Conservation (phyloP, 345 rosid genomes). For the Syzygium oleosum region DNA sequence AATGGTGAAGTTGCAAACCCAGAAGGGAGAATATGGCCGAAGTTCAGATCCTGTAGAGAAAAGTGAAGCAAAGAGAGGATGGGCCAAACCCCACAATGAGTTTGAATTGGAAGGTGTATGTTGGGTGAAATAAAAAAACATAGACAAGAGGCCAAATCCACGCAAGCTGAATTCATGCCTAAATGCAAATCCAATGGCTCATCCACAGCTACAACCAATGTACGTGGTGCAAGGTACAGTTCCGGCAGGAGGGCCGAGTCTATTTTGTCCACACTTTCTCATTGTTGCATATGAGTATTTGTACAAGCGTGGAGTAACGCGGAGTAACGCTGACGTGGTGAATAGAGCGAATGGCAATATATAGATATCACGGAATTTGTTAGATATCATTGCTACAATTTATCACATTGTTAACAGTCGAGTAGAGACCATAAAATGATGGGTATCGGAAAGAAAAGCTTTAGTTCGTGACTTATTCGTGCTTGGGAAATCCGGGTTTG, state of each 20-base stretch:
- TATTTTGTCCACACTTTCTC: neutral
- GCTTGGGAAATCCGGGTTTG: neutral
- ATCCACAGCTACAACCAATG: neutral
- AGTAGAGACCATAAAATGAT: neutral
- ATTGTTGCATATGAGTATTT: fast-evolving
- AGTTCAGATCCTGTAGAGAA: neutral
- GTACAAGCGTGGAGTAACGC: fast-evolving
- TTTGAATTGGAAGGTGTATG: neutral
- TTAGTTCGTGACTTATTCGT: neutral
- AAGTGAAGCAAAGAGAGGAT: neutral
- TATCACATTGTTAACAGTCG: neutral
- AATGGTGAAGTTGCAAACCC: neutral
- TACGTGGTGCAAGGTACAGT: neutral
- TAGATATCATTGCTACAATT: neutral
- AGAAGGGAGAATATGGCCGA: neutral
- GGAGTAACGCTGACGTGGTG: neutral
- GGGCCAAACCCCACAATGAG: neutral
- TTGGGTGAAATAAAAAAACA: neutral
- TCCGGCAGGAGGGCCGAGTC: neutral
- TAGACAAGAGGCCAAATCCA: neutral
- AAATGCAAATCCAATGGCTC: neutral
- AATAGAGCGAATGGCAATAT: neutral
- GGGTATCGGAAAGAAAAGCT: neutral
- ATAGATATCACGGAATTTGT: neutral
- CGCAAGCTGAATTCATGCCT: neutral